Evolutionary conservation across 1,284 basidiomycete species (phyloP).

Genomic region (Cutaneotrichosporon dermatis): DNA sequence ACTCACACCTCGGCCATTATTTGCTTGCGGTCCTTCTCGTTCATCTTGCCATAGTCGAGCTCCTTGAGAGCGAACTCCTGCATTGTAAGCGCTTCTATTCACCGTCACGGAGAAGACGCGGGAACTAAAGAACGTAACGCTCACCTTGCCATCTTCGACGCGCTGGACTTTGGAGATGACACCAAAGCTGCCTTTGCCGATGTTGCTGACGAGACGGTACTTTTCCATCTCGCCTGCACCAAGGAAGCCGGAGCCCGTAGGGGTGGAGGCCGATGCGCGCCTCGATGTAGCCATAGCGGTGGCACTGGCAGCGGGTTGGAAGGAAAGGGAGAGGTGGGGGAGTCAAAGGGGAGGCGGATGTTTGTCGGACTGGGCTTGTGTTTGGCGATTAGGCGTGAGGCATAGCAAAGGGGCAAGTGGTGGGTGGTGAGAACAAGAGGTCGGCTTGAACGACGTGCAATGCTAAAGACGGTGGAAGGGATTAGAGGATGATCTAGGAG

Average conservation of each 20-base stretch:
- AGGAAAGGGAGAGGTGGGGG: not conserved
- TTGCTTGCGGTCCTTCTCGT: conserved; percentile 84
- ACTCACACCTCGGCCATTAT: conserved; percentile 96
- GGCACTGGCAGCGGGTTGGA: conserved; percentile 2
- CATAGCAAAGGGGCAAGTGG: not conserved
- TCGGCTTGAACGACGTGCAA: not conserved
- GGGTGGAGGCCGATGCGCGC: conserved; percentile 7
- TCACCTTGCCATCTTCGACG: conserved; percentile 74
- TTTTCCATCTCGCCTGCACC: conserved; percentile 57
- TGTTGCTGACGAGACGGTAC: conserved; percentile 83
- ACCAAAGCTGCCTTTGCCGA: conserved; percentile 96
- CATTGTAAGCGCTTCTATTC: not conserved
- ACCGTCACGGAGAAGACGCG: not conserved
- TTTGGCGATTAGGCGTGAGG: not conserved
- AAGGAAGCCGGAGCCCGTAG: conserved; percentile 26
- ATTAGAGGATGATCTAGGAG: not conserved
- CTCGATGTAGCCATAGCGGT: conserved; percentile 6
- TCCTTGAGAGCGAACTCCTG: conserved; percentile 89
- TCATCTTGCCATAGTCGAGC: conserved; percentile 92
- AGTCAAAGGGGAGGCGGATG: not conserved
- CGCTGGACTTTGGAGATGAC: conserved; percentile 88
- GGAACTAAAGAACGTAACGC: not conserved
- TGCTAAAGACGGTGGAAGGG: not conserved
- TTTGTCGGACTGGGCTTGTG: not conserved
- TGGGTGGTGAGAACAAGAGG: not conserved